A percentile compares a stretch with the other conserved stretches of the same genome.
phyloP scores from a whole-genome alignment of 1,284 basidiomycete genomes.

The Moesziomyces sp. region DNA sequence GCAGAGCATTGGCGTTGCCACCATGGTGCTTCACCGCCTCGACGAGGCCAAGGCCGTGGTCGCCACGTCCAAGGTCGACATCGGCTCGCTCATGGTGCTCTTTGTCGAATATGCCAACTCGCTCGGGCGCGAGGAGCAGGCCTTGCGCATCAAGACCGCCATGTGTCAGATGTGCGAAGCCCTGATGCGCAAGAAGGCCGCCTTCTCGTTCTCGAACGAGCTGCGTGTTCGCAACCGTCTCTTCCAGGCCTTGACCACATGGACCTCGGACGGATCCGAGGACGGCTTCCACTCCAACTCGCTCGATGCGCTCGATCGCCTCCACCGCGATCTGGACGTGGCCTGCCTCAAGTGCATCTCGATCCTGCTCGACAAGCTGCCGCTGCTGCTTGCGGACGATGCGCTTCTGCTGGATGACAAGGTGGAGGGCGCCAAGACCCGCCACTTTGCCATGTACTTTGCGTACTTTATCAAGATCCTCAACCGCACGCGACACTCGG shows the following conservation, averaged over 20 bases:
- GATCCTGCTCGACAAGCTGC: slow-evolving; percentile 59
- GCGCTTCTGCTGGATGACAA: slow-evolving; percentile 62
- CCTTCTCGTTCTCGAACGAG: slow-evolving; percentile 60
- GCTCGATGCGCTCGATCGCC: slow-evolving; percentile 50
- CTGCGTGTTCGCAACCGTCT: slow-evolving; percentile 62
- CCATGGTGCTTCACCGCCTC: slow-evolving; percentile 55
- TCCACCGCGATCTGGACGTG: slow-evolving; percentile 62
- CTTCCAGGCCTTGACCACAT: slow-evolving; percentile 61
- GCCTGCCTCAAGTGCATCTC: slow-evolving; percentile 61
- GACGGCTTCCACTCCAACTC: slow-evolving; percentile 21
- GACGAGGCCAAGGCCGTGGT: slow-evolving; percentile 26
- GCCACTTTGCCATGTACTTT: slow-evolving; percentile 62
- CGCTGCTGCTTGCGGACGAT: slow-evolving; percentile 61
- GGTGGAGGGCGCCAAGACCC: slow-evolving; percentile 63
- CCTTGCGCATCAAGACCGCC: slow-evolving; percentile 60
- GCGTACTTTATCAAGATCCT: slow-evolving; percentile 65
- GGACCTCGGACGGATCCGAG: slow-evolving; percentile 60
- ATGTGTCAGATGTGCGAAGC: slow-evolving; percentile 62
- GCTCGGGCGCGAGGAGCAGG: slow-evolving; percentile 56
- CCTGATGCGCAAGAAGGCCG: slow-evolving; percentile 59
- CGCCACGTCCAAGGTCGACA: slow-evolving; percentile 53
- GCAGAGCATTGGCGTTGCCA: slow-evolving; percentile 61
- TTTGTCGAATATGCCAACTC: slow-evolving; percentile 64
- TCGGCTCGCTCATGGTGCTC: slow-evolving; percentile 62
- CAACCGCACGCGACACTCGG: slow-evolving; percentile 53